Evolutionary conservation across 176 grass and related monocot genomes (phyloP).

Genomic region (Musa troglodytarum): DNA sequence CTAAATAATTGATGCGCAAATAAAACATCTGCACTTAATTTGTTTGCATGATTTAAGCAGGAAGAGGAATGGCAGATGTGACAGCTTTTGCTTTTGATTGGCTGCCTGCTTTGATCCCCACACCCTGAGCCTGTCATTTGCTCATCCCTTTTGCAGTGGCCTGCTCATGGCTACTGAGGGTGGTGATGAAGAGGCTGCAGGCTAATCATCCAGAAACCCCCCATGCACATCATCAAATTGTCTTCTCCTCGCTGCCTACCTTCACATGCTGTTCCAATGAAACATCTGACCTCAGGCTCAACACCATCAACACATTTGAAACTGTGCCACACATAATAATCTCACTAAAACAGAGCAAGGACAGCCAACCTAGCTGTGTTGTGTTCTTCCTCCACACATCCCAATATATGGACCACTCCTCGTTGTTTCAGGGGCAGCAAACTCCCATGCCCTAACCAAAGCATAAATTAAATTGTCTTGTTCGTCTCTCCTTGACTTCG

Average conservation of each 20-base stretch:
- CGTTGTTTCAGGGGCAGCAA: background rate
- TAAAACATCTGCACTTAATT: too few relatives aligned
- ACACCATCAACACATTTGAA: background rate
- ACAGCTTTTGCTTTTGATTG: background rate
- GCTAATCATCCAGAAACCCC: background rate
- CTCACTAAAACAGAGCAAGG: background rate
- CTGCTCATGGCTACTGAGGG: background rate
- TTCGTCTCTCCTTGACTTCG: too few relatives aligned
- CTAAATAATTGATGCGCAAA: too few relatives aligned
- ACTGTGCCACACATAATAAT: background rate
- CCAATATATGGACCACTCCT: background rate
- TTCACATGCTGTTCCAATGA: background rate
- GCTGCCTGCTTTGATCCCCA: background rate
- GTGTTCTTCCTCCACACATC: background rate
- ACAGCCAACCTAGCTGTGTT: background rate
- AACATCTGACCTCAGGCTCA: background rate
- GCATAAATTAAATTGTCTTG: too few relatives aligned
- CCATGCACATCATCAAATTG: background rate
- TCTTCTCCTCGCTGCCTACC: background rate
- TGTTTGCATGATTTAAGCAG: background rate
- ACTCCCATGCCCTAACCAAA: too few relatives aligned
- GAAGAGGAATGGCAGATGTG: background rate
- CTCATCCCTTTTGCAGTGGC: background rate
- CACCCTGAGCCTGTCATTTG: constrained; percentile 1
- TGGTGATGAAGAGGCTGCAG: background rate